phyloP scores from a whole-genome alignment of 495 filamentous ascomycete species.

The Parmelia sp. region DNA sequence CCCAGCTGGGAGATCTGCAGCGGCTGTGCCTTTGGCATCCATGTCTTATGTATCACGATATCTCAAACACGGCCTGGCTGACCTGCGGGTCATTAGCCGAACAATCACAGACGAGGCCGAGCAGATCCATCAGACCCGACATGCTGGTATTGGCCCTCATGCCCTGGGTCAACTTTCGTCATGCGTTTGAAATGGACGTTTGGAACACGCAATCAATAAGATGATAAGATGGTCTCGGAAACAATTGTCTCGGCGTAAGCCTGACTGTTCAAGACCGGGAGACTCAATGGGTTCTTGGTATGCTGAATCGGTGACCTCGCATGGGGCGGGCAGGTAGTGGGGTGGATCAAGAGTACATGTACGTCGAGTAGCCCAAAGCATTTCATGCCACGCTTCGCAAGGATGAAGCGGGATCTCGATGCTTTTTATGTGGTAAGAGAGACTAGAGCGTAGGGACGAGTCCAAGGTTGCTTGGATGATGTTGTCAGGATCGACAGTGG shows the following conservation, averaged over 20 bases:
- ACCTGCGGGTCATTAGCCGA: background rate
- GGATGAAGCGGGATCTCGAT: slow-evolving; percentile 2
- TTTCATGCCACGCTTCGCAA: slow-evolving; percentile 5
- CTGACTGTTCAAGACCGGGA: background rate
- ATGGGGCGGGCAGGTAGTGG: background rate
- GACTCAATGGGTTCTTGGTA: background rate
- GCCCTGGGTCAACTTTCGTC: background rate
- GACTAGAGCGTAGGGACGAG: background rate
- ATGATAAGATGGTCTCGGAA: slow-evolving; percentile 3
- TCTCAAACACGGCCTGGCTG: slow-evolving; percentile 2
- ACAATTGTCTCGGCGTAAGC: background rate
- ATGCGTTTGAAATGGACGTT: background rate
- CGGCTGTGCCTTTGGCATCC: background rate
- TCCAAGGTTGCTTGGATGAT: slow-evolving; percentile 2
- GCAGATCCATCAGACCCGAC: slow-evolving; percentile 1
- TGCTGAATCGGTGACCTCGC: background rate
- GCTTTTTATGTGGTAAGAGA: background rate
- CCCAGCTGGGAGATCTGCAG: background rate
- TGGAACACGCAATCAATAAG: background rate
- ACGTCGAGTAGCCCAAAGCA: background rate
- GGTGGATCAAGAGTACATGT: background rate
- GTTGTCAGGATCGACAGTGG: background rate
- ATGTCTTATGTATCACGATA: background rate
- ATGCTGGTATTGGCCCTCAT: background rate
- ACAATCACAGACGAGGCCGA: background rate